A percentile compares a stretch with the other conserved stretches of the same genome.
These are phyloP conservation scores for Ophioceras dolichostomum DNA, from an alignment of 2,329 filamentous ascomycete species.

Conservation along the genomic window DNA sequence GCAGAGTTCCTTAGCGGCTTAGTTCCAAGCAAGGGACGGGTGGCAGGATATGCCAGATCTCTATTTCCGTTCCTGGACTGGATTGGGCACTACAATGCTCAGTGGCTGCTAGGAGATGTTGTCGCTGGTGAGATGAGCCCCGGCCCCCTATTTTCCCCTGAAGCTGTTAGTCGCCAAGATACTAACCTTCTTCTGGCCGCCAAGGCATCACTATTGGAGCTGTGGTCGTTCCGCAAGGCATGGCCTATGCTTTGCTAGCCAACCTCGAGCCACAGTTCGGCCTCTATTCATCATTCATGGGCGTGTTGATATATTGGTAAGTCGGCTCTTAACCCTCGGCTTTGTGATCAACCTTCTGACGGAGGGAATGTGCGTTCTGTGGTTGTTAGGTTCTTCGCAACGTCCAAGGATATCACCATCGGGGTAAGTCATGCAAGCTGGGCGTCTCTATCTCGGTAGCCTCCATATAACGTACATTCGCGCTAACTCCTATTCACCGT, in stretches of 20 bases:
- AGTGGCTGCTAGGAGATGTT: conserved; percentile 83
- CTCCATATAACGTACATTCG: no score
- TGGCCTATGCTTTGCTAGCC: conserved; percentile 86
- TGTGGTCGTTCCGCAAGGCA: conserved; percentile 83
- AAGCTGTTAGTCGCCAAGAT: background rate
- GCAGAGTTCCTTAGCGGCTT: conserved; percentile 58
- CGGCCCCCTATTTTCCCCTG: conserved; percentile 4
- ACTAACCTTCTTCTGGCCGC: no score
- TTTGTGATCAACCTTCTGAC: no score
- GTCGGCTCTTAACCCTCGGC: no score
- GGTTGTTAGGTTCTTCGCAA: conserved; percentile 72
- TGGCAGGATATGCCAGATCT: conserved; percentile 49
- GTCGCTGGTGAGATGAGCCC: conserved; percentile 69
- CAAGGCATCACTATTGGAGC: conserved; percentile 43
- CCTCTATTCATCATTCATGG: conserved; percentile 92
- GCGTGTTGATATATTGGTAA: conserved; percentile 79
- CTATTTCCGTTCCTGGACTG: conserved; percentile 86
- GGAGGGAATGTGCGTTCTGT: no score
- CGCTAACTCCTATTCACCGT: no score
- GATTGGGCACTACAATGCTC: conserved; percentile 77
- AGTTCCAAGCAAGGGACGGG: conserved; percentile 42
- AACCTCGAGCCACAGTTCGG: conserved; percentile 72
- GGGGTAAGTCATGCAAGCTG: no score
- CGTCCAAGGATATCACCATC: conserved; percentile 97
- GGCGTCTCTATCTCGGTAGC: conserved; percentile 25